Conservation (phyloP, 2,329 filamentous ascomycete genomes). For the Pseudopithomyces chartarum region DNA sequence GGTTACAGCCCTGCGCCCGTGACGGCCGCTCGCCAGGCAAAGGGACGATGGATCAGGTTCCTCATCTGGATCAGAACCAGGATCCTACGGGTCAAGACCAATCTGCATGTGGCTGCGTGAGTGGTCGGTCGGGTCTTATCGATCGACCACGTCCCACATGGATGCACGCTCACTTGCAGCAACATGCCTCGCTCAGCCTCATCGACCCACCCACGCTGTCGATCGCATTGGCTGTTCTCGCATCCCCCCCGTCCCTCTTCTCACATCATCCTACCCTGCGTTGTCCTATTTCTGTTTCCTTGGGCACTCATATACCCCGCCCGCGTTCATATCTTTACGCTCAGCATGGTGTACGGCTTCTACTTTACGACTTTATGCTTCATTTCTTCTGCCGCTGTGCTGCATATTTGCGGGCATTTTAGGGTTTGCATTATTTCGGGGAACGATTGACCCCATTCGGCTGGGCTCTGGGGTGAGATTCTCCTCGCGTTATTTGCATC, state of each 20-base stretch:
- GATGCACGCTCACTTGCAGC: not conserved
- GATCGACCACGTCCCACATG: constrained; percentile 2
- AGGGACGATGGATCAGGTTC: constrained; percentile 58
- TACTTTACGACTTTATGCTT: constrained; percentile 23
- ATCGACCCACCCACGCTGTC: constrained; percentile 1
- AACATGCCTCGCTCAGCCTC: constrained; percentile 11
- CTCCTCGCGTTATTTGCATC: constrained; percentile 6
- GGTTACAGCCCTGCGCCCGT: constrained; percentile 25
- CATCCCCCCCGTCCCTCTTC: not conserved
- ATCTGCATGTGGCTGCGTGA: constrained; percentile 16
- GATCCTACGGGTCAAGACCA: constrained; percentile 54
- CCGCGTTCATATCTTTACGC: constrained; percentile 10
- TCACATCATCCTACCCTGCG: not conserved
- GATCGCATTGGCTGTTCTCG: not conserved
- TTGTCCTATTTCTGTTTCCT: not conserved
- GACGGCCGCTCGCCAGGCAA: constrained; percentile 42
- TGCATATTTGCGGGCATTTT: constrained; percentile 29
- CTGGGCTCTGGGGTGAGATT: not conserved
- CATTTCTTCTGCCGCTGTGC: constrained; percentile 11
- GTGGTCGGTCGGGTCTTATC: not conserved
- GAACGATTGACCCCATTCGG: constrained; percentile 1
- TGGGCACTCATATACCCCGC: constrained; percentile 6
- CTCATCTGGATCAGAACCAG: constrained; percentile 62
- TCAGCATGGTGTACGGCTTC: constrained; percentile 31
- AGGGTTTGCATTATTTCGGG: constrained; percentile 12